Evolutionary conservation across 176 grass and related monocot genomes (phyloP), one percentile per base, ranked within the genome.

Genomic region (Puya raimondii): DNA sequence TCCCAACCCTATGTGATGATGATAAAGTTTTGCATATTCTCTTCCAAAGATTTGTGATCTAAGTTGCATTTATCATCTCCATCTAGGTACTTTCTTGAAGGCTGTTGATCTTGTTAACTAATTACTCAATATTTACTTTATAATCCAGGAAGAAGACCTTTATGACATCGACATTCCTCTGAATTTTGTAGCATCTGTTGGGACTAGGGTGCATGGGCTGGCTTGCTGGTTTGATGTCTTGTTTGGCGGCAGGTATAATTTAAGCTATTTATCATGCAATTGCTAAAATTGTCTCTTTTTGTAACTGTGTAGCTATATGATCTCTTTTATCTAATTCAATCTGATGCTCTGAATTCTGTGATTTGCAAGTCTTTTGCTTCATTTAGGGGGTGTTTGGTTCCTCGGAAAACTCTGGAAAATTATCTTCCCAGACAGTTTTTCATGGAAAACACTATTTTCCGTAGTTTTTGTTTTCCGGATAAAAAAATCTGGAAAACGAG

Each of bases 141-240:
- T 93, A 72, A 51, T 51, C 63, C 74, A 99, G 95, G 95, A 99
- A 79, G 95, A 99, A 69, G 95, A 99, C 13, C 89, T 99, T 65
- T 99, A 99, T 23, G 87, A 91, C 64, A 90, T 99, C 26, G 90
- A 99, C 68, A 86, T 99, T 80, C 95, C 95, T 72, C 78, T 99
- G 33, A 88, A 72, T 75, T 99, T 99, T 82, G 71, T 86, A 58
- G 80, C 90, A 23, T 86, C 95, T 48, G 80, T 86, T 52, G 95
- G 95, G 80, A 93, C 95, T 74, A 90, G 95, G 72, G 95, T 99
- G 78, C 90, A 99, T 73, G 95, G 95, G 64, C 69, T 99, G 59
- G 95, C 95, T 75, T 99, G 95, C 68, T 99, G 95, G 95, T 99
- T 99, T 80, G 95, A 99, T 80, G 95, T 99, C 23, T 88, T 99